Percentiles rank a stretch among this genome's conserved stretches.
Conservation (phyloP, 2,329 filamentous ascomycete genomes). For the Ascochyta koolunga region DNA sequence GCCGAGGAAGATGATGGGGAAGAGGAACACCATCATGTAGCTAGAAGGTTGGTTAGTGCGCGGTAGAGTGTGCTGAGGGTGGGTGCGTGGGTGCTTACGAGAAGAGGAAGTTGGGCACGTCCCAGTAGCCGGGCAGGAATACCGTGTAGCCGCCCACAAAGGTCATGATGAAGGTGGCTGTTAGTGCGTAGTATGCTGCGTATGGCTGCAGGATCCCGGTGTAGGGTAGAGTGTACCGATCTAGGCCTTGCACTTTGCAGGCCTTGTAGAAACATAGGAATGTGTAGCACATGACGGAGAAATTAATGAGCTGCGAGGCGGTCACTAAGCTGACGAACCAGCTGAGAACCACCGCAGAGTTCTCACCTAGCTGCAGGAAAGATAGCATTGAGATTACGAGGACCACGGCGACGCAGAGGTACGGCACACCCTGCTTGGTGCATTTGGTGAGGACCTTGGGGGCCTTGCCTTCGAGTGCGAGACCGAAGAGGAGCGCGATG, state of each 20-base stretch:
- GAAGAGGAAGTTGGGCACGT: slow-evolving; percentile 73
- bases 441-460: slow-evolving; percentile 61
- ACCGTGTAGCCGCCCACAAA: slow-evolving; percentile 78
- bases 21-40: slow-evolving; percentile 76
- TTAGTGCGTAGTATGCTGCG: slow-evolving; percentile 69
- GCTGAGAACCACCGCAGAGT: slow-evolving; percentile 70
- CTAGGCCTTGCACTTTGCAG: slow-evolving; percentile 70
- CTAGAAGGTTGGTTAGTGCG: slow-evolving; percentile 27
- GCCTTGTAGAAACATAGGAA: slow-evolving; percentile 77
- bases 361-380: slow-evolving; percentile 75
- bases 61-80: slow-evolving; percentile 2
- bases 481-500: slow-evolving; percentile 61
- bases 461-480: slow-evolving; percentile 61
- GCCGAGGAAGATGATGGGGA: slow-evolving; percentile 70
- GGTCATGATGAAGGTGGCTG: slow-evolving; percentile 71
- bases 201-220: slow-evolving; percentile 73
- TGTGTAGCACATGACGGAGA: slow-evolving; percentile 65
- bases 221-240: slow-evolving; percentile 72
- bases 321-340: slow-evolving; percentile 79
- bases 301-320: slow-evolving; percentile 64
- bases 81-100: slow-evolving; percentile 59
- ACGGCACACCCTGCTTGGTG: slow-evolving; percentile 70
- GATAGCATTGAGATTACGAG: slow-evolving; percentile 71
- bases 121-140: slow-evolving; percentile 73
- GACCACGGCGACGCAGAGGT: slow-evolving; percentile 73